Evolutionary conservation across 768 basidiomycete genomes (phyloP).

Genomic region (Amanita polypyramis): DNA sequence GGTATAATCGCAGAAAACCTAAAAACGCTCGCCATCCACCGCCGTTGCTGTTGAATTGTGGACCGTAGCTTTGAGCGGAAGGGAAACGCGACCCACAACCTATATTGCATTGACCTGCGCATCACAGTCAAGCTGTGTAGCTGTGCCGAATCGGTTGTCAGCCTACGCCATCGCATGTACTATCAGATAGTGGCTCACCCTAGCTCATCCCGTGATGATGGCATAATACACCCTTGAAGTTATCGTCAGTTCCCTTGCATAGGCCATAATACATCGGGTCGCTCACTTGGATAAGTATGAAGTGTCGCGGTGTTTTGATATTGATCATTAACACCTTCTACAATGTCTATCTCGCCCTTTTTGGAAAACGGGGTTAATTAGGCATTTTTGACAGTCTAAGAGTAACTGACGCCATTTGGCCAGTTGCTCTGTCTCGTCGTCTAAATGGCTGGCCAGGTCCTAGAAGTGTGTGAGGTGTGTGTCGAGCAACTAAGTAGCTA

Average conservation of each 20-base stretch:
- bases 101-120: conserved; percentile 30
- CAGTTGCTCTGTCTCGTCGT: conserved; percentile 25
- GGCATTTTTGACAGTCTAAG: too few species aligned
- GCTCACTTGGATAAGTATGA: conserved; percentile 36
- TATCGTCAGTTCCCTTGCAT: too few species aligned
- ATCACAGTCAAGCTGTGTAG: conserved; percentile 32
- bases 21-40: conserved; percentile 34
- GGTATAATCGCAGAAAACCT: conserved; percentile 19
- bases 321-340: conserved; percentile 50
- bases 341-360: conserved; percentile 38
- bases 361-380: neutral
- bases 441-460: conserved; percentile 40
- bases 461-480: conserved; percentile 9
- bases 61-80: conserved; percentile 34
- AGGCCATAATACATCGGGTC: too few species aligned
- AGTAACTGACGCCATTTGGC: conserved; percentile 21
- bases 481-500: conserved; percentile 7
- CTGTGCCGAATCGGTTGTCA: conserved; percentile 14
- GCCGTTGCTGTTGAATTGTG: conserved; percentile 42
- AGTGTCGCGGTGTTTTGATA: conserved; percentile 40
- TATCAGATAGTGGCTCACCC: conserved; percentile 21
- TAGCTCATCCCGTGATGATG: conserved; percentile 22
- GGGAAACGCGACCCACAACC: conserved; percentile 39
- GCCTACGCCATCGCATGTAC: too few species aligned
- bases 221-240: conserved; percentile 29